Percentiles rank a stretch among this genome's conserved stretches.
Evolutionary conservation across 2,329 filamentous ascomycete genomes (phyloP).

Genomic region (Aureobasidium melanogenum): DNA sequence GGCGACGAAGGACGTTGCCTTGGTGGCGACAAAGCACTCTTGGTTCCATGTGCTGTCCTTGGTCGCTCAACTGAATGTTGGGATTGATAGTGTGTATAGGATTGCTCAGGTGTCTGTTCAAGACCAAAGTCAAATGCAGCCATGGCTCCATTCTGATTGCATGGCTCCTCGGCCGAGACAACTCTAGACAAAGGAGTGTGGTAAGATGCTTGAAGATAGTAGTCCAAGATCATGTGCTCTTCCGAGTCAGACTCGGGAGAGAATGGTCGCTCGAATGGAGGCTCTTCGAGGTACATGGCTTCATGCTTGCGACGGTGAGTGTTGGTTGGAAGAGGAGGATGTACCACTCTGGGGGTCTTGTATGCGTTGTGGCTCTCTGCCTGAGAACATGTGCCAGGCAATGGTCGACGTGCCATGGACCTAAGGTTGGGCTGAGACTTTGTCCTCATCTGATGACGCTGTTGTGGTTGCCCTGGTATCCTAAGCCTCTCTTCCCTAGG

Average conservation of each 20-base stretch:
- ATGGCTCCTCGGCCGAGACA: not conserved
- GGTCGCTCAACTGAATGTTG: not conserved
- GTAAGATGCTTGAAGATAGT: constrained; percentile 4
- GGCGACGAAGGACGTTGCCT: not conserved
- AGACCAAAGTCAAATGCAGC: constrained; percentile 5
- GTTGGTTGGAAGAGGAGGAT: not conserved
- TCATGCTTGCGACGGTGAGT: constrained; percentile 1
- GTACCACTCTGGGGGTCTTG: not conserved
- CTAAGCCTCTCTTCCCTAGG: constrained; percentile 9
- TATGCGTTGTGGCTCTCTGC: not conserved
- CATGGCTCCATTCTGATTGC: not conserved
- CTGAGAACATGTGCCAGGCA: not conserved
- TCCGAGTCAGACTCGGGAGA: constrained; percentile 7
- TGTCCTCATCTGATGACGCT: constrained; percentile 1
- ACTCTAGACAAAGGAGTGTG: not conserved
- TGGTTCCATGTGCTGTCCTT: not conserved
- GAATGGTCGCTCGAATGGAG: constrained; percentile 1
- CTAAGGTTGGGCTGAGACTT: constrained; percentile 7
- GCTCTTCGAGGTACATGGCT: constrained; percentile 1
- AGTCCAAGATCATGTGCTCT: constrained; percentile 10
- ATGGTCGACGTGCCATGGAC: not conserved
- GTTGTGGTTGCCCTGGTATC: constrained; percentile 9
- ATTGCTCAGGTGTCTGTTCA: not conserved
- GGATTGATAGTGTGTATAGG: not conserved
- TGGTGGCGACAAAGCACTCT: not conserved